A percentile compares a stretch with the other conserved stretches of the same genome.
Conservation (phyloP, 75 land plant species). For the Sequoia sempervirens region DNA sequence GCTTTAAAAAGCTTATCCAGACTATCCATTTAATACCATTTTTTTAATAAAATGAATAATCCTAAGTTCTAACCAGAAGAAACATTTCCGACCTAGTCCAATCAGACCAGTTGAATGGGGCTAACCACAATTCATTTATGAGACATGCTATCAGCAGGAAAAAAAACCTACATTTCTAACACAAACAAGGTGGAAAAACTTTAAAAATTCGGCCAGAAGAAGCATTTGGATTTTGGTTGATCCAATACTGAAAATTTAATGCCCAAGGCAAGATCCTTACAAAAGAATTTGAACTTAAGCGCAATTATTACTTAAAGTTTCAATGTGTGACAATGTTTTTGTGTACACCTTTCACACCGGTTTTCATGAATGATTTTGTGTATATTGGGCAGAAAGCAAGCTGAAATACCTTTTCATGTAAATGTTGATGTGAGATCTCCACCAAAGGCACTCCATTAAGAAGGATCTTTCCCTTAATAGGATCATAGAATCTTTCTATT, state of each 20-base stretch:
- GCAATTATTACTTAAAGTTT: not conserved
- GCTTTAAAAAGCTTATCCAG: not conserved
- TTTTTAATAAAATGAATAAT: not conserved
- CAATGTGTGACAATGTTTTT: not conserved
- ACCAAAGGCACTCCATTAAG: conserved; percentile 79
- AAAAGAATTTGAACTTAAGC: not conserved
- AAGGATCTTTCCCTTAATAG: conserved; percentile 73
- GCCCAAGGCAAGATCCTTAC: not conserved
- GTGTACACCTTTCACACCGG: not conserved
- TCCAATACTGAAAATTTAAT: not conserved
- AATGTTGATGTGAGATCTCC: conserved; percentile 83
- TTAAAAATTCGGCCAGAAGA: not conserved
- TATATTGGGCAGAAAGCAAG: not conserved
- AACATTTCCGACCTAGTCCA: not conserved
- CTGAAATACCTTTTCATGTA: conserved; percentile 74
- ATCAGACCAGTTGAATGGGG: not conserved
- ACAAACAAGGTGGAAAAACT: not conserved
- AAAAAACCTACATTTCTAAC: not conserved
- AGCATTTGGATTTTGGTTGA: not conserved
- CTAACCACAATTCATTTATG: not conserved
- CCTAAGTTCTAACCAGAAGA: not conserved
- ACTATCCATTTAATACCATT: not conserved
- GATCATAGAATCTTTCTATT: conserved; percentile 95
- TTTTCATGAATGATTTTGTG: not conserved
- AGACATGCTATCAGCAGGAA: not conserved